These are phyloP conservation scores for Berberis thunbergii DNA, from an alignment of 164 flowering plant genomes.

Conservation along the genomic window DNA sequence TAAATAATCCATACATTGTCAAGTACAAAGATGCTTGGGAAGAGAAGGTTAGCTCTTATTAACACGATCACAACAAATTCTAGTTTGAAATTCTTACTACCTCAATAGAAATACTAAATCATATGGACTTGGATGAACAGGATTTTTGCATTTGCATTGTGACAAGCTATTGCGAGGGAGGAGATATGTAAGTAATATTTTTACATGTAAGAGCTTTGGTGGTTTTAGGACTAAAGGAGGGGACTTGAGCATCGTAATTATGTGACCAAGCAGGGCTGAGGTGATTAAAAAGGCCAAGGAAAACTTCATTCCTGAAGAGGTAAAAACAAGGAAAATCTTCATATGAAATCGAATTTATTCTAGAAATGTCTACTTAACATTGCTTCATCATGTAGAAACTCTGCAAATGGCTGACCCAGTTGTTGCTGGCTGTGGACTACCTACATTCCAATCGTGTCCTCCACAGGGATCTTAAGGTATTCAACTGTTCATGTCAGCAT, in stretches of 20 bases:
- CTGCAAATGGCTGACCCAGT: conserved; percentile 89
- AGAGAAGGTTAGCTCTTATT: conserved; percentile 48
- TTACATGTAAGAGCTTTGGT: background rate
- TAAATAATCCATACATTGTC: conserved; percentile 69
- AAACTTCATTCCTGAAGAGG: conserved; percentile 70
- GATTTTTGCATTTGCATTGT: conserved; percentile 62
- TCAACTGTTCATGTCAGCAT: background rate
- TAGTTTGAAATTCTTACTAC: background rate
- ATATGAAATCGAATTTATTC: background rate
- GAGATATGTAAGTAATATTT: conserved; percentile 66
- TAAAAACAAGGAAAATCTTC: conserved; percentile 14
- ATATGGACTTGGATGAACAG: conserved; percentile 19
- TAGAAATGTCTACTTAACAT: background rate
- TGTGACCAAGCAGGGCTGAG: conserved; percentile 42
- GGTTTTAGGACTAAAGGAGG: background rate
- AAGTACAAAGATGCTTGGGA: conserved; percentile 90
- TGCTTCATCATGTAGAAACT: conserved; percentile 41
- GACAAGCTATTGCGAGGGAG: conserved; percentile 80
- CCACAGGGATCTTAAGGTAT: conserved; percentile 90
- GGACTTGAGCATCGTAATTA: background rate
- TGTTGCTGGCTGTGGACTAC: conserved; percentile 84
- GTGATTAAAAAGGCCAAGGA: conserved; percentile 71
- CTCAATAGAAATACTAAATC: background rate
- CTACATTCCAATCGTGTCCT: conserved; percentile 89
- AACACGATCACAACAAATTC: background rate